Conservation (phyloP, 495 filamentous ascomycete genomes). For the Penicillium maclennaniae region DNA sequence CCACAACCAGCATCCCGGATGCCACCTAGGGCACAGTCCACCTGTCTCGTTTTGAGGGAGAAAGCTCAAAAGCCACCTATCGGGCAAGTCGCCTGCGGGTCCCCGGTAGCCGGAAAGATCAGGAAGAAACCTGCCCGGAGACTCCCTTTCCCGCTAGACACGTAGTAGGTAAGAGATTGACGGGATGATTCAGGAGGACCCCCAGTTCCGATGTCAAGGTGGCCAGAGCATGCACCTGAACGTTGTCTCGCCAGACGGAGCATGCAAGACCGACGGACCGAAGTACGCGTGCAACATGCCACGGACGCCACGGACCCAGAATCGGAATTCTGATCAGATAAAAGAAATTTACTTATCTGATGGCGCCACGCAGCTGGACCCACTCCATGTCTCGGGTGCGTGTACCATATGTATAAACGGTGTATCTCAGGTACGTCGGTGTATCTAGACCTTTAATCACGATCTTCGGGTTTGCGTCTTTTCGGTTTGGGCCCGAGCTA, state of each 20-base stretch:
- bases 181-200: background rate
- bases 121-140: background rate
- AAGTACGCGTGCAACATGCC: background rate
- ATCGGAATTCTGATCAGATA: conserved; percentile 26
- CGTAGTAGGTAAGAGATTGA: conserved; percentile 7
- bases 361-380: conserved; percentile 25
- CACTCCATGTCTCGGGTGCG: conserved; percentile 17
- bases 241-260: conserved; percentile 7
- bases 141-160: conserved; percentile 3
- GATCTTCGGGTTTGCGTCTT: no score
- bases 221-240: background rate
- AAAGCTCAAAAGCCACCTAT: background rate
- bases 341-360: conserved; percentile 33
- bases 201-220: background rate
- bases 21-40: background rate
- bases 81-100: background rate
- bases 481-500: conserved; percentile 1
- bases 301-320: background rate
- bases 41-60: background rate
- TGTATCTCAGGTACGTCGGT: no score
- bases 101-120: conserved; percentile 1
- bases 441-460: no score
- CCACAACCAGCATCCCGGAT: background rate
- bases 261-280: background rate
- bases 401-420: background rate